Evolutionary conservation across 2,329 filamentous ascomycete genomes (phyloP).

Genomic region (Calcarisporium arbuscula): DNA sequence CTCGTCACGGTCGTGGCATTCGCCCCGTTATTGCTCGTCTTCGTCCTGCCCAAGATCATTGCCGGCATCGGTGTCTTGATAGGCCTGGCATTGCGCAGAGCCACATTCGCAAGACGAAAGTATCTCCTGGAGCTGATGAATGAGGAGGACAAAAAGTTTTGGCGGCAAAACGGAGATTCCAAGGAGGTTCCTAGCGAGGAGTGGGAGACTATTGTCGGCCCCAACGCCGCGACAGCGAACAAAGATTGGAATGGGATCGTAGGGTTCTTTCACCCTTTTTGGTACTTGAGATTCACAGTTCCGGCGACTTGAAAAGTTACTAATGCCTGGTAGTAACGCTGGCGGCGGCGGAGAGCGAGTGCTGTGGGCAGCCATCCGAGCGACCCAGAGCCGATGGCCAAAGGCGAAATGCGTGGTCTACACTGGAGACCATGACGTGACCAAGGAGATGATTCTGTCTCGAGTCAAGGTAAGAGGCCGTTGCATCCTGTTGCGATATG

Average conservation of each 20-base stretch:
- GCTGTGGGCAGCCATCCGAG: conserved; percentile 89
- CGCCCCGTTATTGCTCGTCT: conserved; percentile 15
- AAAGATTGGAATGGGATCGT: conserved; percentile 75
- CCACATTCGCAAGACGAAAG: conserved; percentile 55
- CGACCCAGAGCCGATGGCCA: conserved; percentile 84
- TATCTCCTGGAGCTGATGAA: conserved; percentile 48
- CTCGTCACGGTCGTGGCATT: conserved; percentile 14
- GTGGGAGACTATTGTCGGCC: conserved; percentile 62
- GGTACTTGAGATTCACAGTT: conserved; percentile 44
- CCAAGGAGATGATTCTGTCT: conserved; percentile 70
- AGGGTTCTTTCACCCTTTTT: conserved; percentile 97
- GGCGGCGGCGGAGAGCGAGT: conserved; percentile 94
- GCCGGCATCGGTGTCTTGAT: conserved; percentile 34
- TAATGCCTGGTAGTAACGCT: conserved; percentile 61
- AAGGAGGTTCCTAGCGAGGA: conserved; percentile 47
- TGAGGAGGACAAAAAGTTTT: conserved; percentile 35
- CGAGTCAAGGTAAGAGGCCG: conserved; percentile 62
- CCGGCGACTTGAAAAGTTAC: background rate
- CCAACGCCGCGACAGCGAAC: conserved; percentile 28
- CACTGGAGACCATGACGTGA: conserved; percentile 86
- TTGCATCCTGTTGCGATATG: background rate
- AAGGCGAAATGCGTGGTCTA: conserved; percentile 88
- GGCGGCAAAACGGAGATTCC: conserved; percentile 25
- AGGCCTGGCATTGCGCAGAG: conserved; percentile 57
- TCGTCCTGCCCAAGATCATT: conserved; percentile 19